These are phyloP conservation scores for Blastobotrys buckinghamii DNA, from an alignment of 1,139 yeast genomes.

Conservation along the genomic window DNA sequence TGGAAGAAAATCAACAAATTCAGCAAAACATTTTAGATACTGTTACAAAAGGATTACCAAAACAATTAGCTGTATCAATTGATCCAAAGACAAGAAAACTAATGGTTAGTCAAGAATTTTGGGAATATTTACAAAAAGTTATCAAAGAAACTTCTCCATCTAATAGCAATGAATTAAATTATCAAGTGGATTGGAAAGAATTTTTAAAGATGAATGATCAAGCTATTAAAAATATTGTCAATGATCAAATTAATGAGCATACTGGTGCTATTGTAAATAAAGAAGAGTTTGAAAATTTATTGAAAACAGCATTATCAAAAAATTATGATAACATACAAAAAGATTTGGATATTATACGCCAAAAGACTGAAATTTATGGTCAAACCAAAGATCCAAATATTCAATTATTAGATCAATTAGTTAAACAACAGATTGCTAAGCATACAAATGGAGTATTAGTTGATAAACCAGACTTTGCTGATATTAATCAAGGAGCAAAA, in stretches of 20 bases:
- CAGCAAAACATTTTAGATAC: constrained; percentile 12
- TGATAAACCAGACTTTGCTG: constrained; percentile 30
- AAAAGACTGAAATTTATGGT: constrained; percentile 11
- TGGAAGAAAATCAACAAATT: constrained; percentile 12
- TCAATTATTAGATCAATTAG: constrained; percentile 11
- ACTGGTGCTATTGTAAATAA: constrained; percentile 11
- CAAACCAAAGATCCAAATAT: constrained; percentile 8
- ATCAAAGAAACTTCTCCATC: background rate
- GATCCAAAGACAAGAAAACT: constrained; percentile 13
- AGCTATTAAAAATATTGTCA: constrained; percentile 10
- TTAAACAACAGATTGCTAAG: constrained; percentile 12
- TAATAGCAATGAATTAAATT: background rate
- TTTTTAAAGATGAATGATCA: constrained; percentile 11
- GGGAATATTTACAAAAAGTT: constrained; percentile 10
- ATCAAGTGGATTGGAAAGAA: constrained; percentile 13
- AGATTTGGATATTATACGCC: constrained; percentile 12
- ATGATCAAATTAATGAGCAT: constrained; percentile 5
- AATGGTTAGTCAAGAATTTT: constrained; percentile 14
- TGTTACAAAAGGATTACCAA: constrained; percentile 13
- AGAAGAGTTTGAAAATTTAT: constrained; percentile 10
- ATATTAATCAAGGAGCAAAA: constrained; percentile 28
- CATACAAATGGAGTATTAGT: constrained; percentile 12
- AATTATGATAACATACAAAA: constrained; percentile 11
- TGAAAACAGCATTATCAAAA: constrained; percentile 9
- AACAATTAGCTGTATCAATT: constrained; percentile 13